Conservation (phyloP, 179 eudicot genomes). For the Gypsophila paniculata region DNA sequence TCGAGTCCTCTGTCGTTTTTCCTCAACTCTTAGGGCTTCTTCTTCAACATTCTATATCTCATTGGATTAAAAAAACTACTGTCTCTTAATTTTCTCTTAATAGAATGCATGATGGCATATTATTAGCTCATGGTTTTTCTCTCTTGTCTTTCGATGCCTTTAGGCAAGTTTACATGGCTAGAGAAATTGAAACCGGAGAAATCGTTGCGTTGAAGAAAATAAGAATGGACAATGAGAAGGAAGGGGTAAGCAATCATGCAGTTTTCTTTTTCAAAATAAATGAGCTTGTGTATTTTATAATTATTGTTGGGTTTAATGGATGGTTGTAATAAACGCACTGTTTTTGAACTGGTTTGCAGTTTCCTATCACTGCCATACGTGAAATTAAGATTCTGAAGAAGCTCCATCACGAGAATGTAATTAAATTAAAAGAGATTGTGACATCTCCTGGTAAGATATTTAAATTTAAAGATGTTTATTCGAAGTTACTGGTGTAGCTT, state of each 20-base stretch:
- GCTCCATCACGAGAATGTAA: slow-evolving; percentile 92
- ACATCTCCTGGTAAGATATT: slow-evolving; percentile 71
- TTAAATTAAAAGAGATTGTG: slow-evolving; percentile 86
- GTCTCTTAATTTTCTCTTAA: background rate
- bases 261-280: background rate
- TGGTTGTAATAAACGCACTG: background rate
- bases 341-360: slow-evolving; percentile 44
- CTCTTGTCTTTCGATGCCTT: slow-evolving; percentile 10
- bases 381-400: slow-evolving; percentile 93
- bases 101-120: background rate
- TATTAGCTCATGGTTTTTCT: background rate
- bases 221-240: slow-evolving; percentile 88
- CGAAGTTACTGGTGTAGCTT: slow-evolving; percentile 2
- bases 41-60: background rate
- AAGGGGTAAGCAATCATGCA: slow-evolving; percentile 55
- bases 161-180: slow-evolving; percentile 89
- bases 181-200: slow-evolving; percentile 75
- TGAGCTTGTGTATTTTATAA: background rate
- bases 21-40: background rate
- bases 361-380: slow-evolving; percentile 91
- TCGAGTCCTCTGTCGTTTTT: background rate
- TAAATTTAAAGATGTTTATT: background rate
- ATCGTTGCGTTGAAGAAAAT: slow-evolving; percentile 91
- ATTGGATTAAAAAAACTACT: background rate
- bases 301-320: background rate